phyloP scores from a whole-genome alignment of 345 rosid genomes.

The Pseudoturritis turrita region DNA sequence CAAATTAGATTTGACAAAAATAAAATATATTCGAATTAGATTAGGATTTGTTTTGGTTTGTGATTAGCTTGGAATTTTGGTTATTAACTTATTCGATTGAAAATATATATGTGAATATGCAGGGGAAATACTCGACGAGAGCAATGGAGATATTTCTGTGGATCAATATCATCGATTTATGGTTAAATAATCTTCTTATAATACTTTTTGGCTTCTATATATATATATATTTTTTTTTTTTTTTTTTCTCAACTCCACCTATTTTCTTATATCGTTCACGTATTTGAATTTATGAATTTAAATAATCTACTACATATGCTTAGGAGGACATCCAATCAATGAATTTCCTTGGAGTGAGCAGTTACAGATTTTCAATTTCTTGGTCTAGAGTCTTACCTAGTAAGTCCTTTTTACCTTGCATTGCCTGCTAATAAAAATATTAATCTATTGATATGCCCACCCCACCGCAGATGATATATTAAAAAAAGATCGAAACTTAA shows the following conservation, averaged over 20 bases:
- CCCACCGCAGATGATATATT: background rate
- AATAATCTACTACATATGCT: background rate
- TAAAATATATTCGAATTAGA: background rate
- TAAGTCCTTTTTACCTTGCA: conserved; percentile 22
- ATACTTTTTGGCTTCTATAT: background rate
- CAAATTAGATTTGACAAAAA: too few species aligned
- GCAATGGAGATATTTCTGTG: conserved; percentile 18
- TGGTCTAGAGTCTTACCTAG: conserved; percentile 72
- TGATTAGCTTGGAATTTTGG: background rate
- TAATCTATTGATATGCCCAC: background rate
- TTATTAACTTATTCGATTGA: background rate
- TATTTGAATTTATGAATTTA: background rate
- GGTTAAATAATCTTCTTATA: background rate
- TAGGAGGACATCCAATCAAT: conserved; percentile 60
- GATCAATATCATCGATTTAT: conserved; percentile 27
- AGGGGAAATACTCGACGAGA: conserved; percentile 8
- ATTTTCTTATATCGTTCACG: background rate
- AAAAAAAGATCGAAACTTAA: background rate
- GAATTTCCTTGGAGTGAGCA: conserved; percentile 48
- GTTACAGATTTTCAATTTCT: conserved; percentile 65
- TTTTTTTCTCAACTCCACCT: background rate
- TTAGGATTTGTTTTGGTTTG: background rate
- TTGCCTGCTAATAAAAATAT: background rate
- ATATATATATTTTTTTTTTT: background rate
- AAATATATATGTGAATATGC: background rate